Conservation (phyloP, 306 rosid genomes). For the Gastrolobium villosum region DNA sequence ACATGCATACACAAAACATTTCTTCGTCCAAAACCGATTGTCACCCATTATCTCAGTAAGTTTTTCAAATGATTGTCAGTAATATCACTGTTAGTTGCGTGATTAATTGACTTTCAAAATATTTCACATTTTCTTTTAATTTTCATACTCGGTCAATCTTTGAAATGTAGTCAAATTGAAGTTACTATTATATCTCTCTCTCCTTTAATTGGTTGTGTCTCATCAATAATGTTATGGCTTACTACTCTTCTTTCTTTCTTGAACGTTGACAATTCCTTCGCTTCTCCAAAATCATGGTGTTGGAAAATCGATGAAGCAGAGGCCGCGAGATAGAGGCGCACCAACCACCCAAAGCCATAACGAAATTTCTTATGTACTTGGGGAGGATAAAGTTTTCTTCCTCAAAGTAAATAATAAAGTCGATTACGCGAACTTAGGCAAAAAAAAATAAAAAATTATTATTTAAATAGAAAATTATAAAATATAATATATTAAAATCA, state of each 20-base stretch:
- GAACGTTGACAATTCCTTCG: not conserved
- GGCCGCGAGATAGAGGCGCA: not conserved
- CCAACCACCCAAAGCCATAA: not conserved
- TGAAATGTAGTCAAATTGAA: constrained; percentile 5
- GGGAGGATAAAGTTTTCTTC: not conserved
- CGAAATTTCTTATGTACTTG: not conserved
- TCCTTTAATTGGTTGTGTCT: not conserved
- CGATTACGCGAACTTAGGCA: too few species aligned
- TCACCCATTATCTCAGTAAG: not conserved
- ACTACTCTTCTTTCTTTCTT: not conserved
- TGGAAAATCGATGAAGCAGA: constrained; percentile 19
- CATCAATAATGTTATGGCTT: not conserved
- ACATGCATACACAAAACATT: not conserved
- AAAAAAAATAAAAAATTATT: too few species aligned
- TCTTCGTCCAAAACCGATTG: constrained; percentile 12
- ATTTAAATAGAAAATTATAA: too few species aligned
- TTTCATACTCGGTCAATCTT: not conserved
- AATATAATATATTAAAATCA: too few species aligned
- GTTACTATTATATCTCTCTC: not conserved
- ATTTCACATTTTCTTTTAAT: not conserved
- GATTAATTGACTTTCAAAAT: not conserved
- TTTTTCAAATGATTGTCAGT: not conserved
- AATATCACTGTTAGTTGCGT: not conserved
- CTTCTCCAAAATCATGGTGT: constrained; percentile 11
- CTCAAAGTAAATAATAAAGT: not conserved